Evolutionary conservation across 257 asterid genomes (phyloP).

Genomic region (Nicotiana undulata): DNA sequence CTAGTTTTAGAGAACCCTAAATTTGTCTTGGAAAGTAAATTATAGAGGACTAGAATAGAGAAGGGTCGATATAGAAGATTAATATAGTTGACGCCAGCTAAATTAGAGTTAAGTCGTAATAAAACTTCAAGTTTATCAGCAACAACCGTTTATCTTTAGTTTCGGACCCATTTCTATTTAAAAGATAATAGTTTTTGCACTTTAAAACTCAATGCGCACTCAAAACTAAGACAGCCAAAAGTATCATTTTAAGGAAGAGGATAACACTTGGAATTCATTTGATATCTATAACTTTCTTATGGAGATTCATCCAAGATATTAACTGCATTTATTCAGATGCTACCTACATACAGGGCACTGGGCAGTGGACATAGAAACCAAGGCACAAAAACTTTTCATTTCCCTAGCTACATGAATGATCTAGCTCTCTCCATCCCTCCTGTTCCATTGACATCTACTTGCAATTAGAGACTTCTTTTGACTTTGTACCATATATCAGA

Average conservation of each 20-base stretch:
- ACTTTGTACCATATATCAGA: too few species aligned
- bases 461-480: not conserved
- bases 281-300: not conserved
- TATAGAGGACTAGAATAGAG: too few species aligned
- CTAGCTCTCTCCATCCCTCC: not conserved
- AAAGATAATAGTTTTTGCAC: not conserved
- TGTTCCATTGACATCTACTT: not conserved
- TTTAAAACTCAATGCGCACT: not conserved
- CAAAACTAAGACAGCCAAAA: not conserved
- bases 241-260: not conserved
- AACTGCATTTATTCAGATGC: not conserved
- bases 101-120: too few species aligned
- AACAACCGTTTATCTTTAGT: not conserved
- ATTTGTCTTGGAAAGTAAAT: too few species aligned
- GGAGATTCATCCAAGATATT: not conserved
- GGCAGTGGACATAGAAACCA: not conserved
- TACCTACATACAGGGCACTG: not conserved
- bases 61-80: too few species aligned
- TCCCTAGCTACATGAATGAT: not conserved
- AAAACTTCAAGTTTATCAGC: too few species aligned
- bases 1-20: too few species aligned
- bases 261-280: not conserved
- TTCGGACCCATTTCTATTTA: not conserved
- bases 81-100: too few species aligned
- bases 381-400: not conserved